These are phyloP conservation scores for Schizosaccharomyces osmophilus DNA, from an alignment of 805 yeast genomes.

Conservation along the genomic window DNA sequence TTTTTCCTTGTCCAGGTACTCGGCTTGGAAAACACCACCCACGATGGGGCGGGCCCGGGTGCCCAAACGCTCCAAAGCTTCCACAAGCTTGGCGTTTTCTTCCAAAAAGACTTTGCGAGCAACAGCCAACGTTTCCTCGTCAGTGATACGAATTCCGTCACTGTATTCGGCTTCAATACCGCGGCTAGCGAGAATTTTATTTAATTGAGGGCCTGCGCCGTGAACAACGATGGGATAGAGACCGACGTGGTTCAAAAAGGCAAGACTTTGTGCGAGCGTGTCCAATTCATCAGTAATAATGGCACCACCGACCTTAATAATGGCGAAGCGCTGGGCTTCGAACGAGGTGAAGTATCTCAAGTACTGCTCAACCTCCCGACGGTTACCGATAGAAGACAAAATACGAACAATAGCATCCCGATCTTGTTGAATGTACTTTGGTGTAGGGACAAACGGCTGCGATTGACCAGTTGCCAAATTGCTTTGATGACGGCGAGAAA, in stretches of 20 bases:
- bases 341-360: conserved; percentile 90
- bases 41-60: conserved; percentile 97
- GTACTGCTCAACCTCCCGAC: conserved; percentile 94
- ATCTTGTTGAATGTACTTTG: not conserved
- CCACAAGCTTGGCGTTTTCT: conserved; percentile 81
- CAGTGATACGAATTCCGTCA: conserved; percentile 92
- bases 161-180: conserved; percentile 89
- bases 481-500: not conserved
- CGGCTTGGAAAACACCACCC: conserved; percentile 88
- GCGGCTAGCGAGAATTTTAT: conserved; percentile 72
- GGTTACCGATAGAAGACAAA: conserved; percentile 85
- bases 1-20: conserved; percentile 69
- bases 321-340: conserved; percentile 82
- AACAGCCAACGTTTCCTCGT: conserved; percentile 80
- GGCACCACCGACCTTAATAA: conserved; percentile 97
- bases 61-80: conserved; percentile 87
- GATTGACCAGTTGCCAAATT: not conserved
- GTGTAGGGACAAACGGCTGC: not conserved
- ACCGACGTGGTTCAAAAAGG: conserved; percentile 91
- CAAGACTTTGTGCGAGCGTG: conserved; percentile 83
- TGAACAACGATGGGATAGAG: conserved; percentile 88
- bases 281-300: conserved; percentile 74
- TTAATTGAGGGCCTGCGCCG: conserved; percentile 98
- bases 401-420: conserved; percentile 46
- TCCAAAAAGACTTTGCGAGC: conserved; percentile 88